A percentile compares a stretch with the other conserved stretches of the same genome.
These are phyloP conservation scores for Vitis rotundifolia DNA, from an alignment of 164 flowering plant species.

Conservation along the genomic window DNA sequence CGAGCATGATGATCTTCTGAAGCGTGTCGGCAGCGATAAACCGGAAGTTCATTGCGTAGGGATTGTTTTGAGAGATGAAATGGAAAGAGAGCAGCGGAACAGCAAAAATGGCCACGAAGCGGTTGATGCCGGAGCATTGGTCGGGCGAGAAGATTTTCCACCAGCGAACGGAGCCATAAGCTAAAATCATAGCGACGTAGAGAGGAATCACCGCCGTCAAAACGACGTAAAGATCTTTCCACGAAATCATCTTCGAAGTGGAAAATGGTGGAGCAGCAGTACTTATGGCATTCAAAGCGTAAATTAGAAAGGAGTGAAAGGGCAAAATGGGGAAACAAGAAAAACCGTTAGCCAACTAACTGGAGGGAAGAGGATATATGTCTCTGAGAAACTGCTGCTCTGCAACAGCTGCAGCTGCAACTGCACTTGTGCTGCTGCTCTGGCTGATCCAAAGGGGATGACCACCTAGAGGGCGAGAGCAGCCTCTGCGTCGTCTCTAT, in stretches of 20 bases:
- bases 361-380: background rate
- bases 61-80: conserved; percentile 61
- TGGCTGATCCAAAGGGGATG: background rate
- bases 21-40: conserved; percentile 77
- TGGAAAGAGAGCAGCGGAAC: conserved; percentile 73
- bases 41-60: conserved; percentile 58
- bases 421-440: background rate
- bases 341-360: conserved; percentile 46
- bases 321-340: conserved; percentile 28
- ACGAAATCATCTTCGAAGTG: conserved; percentile 39
- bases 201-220: conserved; percentile 64
- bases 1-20: conserved; percentile 61
- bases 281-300: conserved; percentile 9
- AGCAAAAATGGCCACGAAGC: conserved; percentile 73
- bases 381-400: background rate
- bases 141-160: conserved; percentile 79
- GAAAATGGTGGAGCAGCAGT: background rate
- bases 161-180: conserved; percentile 79
- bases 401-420: background rate
- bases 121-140: conserved; percentile 79
- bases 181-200: conserved; percentile 73
- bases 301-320: conserved; percentile 13
- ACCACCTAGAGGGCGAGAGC: background rate
- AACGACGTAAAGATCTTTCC: conserved; percentile 63
- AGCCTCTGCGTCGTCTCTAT: no score